Evolutionary conservation across 176 grass and related monocot genomes (phyloP).

Genomic region (Lolium multiflorum): DNA sequence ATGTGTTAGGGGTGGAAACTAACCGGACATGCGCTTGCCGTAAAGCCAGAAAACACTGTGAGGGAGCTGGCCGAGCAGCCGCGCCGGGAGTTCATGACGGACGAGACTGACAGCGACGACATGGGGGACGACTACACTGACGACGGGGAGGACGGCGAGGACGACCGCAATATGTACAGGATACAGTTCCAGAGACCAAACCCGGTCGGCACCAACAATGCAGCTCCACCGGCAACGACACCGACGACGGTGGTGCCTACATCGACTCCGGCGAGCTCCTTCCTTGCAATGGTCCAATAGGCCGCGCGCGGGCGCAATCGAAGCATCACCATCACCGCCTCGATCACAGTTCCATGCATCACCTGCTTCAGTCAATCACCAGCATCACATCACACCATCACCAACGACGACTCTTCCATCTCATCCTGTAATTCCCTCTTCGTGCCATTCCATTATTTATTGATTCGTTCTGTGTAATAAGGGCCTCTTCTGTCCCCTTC

Average conservation of each 20-base stretch:
- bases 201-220: conserved; percentile 10
- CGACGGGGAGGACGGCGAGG: conserved; percentile 61
- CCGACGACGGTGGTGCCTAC: conserved; percentile 35
- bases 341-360: neutral
- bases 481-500: conserved; percentile 39
- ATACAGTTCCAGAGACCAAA: conserved; percentile 72
- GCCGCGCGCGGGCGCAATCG: neutral
- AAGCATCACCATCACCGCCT: conserved; percentile 19
- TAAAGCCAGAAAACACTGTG: conserved; percentile 81
- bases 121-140: conserved; percentile 58
- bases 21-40: conserved; percentile 52
- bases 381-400: conserved; percentile 37
- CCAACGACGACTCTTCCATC: conserved; percentile 14
- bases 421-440: conserved; percentile 50
- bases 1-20: conserved; percentile 34
- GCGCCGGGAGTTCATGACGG: conserved; percentile 48
- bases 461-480: conserved; percentile 68
- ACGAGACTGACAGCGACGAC: conserved; percentile 71
- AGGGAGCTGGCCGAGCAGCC: conserved; percentile 66
- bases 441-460: conserved; percentile 68
- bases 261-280: conserved; percentile 54
- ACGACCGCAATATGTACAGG: conserved; percentile 69
- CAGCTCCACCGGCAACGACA: neutral
- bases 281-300: conserved; percentile 67
- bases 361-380: neutral